Percentiles rank a stretch among this genome's conserved stretches.
Conservation (phyloP, 345 rosid species). For the Triadica sebifera region DNA sequence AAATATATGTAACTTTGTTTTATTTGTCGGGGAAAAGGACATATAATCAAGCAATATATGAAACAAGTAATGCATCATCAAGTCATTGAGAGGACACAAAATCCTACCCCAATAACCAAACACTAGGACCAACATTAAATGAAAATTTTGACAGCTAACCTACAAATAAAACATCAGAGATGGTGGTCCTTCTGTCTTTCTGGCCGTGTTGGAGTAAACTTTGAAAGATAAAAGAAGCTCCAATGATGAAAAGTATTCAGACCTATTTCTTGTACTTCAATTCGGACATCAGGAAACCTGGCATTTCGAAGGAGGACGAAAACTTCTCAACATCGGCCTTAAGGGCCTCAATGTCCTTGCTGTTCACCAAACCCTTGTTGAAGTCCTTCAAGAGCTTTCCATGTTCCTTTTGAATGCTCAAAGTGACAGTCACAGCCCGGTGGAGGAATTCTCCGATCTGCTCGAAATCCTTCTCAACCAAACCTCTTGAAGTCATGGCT, state of each 20-base stretch:
- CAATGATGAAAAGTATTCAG: background rate
- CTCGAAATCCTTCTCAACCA: conserved; percentile 96
- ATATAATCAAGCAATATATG: background rate
- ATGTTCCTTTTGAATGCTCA: conserved; percentile 78
- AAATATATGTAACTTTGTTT: background rate
- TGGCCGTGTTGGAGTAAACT: background rate
- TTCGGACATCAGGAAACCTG: conserved; percentile 32
- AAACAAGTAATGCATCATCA: background rate
- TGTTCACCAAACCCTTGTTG: conserved; percentile 50
- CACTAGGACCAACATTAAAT: background rate
- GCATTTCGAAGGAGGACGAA: conserved; percentile 32
- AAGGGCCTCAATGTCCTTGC: conserved; percentile 82
- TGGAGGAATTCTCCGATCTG: conserved; percentile 91
- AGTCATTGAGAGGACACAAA: conserved; percentile 3
- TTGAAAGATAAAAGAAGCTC: background rate
- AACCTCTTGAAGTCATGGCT: conserved; percentile 97
- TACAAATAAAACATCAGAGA: background rate
- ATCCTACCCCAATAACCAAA: background rate
- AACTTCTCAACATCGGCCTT: conserved; percentile 53
- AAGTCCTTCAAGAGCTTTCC: conserved; percentile 70
- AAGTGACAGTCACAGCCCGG: conserved; percentile 76
- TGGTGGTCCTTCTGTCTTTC: background rate
- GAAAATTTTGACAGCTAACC: conserved; percentile 11
- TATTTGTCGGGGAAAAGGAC: conserved; percentile 3
- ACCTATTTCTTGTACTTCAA: conserved; percentile 33